These are phyloP conservation scores for Debaryomyces hansenii DNA, from an alignment of 805 yeast species.

Conservation along the genomic window DNA sequence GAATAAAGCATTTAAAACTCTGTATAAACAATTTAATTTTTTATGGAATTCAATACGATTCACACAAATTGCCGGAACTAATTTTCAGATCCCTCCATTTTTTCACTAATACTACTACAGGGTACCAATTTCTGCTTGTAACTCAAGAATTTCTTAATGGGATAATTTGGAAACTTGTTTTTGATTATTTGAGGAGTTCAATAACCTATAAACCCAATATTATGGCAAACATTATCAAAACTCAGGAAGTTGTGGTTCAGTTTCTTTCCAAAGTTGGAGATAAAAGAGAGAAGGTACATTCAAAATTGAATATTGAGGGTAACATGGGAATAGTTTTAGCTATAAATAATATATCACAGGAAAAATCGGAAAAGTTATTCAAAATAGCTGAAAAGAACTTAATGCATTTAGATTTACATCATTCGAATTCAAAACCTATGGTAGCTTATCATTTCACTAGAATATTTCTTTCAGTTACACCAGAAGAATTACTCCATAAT, in stretches of 20 bases:
- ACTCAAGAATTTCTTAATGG: slow-evolving; percentile 21
- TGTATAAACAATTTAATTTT: slow-evolving; percentile 27
- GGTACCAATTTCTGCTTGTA: slow-evolving; percentile 19
- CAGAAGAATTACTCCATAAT: slow-evolving; percentile 34
- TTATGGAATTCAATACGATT: slow-evolving; percentile 25
- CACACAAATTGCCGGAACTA: slow-evolving; percentile 18
- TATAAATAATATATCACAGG: slow-evolving; percentile 19
- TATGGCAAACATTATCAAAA: slow-evolving; percentile 15
- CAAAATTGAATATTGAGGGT: slow-evolving; percentile 26
- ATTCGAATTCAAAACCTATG: slow-evolving; percentile 15
- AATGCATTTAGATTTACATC: slow-evolving; percentile 3
- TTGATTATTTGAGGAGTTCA: slow-evolving; percentile 9
- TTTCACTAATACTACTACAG: slow-evolving; percentile 18
- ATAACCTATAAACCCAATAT: not conserved
- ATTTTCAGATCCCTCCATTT: slow-evolving; percentile 16
- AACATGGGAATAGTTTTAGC: slow-evolving; percentile 39
- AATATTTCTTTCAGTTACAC: slow-evolving; percentile 26
- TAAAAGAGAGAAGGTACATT: slow-evolving; percentile 9
- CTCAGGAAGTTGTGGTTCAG: slow-evolving; percentile 30
- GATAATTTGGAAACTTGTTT: slow-evolving; percentile 29
- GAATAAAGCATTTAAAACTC: slow-evolving; percentile 15
- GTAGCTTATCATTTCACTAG: slow-evolving; percentile 23
- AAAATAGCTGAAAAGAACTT: slow-evolving; percentile 24
- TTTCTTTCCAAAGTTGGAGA: slow-evolving; percentile 9
- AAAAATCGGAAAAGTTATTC: slow-evolving; percentile 27